Percentiles rank a stretch among this genome's conserved stretches.
Conservation (phyloP, 768 basidiomycete species). For the Chlorophyllum brunneum region DNA sequence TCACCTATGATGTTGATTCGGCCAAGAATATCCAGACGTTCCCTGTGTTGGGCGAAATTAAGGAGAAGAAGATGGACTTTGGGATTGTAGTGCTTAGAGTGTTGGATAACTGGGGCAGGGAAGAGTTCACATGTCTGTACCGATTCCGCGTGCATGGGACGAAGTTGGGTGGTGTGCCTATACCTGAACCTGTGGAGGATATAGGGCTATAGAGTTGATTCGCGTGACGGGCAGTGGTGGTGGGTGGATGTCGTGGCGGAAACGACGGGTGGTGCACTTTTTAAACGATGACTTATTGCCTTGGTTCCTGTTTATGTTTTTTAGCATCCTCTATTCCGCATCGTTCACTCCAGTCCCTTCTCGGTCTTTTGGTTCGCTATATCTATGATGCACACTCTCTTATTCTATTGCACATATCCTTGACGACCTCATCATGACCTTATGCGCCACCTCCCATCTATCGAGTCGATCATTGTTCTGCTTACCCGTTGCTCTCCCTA, state of each 20-base stretch:
- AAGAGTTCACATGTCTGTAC: conserved; percentile 86
- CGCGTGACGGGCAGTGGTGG: not conserved
- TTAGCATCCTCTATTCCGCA: not conserved
- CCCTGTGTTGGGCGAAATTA: conserved; percentile 64
- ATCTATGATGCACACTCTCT: not conserved
- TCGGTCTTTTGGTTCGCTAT: not conserved
- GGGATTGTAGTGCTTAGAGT: conserved; percentile 80
- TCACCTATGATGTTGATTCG: conserved; percentile 61
- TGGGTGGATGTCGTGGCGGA: not conserved
- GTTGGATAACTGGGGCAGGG: conserved; percentile 83
- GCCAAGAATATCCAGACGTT: conserved; percentile 74
- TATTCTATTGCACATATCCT: not conserved
- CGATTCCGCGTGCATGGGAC: conserved; percentile 78
- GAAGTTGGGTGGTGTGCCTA: conserved; percentile 37
- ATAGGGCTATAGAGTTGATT: not conserved
- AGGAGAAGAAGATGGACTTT: conserved; percentile 73
- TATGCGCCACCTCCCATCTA: not conserved
- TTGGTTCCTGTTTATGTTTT: conserved; percentile 11
- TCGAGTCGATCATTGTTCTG: not conserved
- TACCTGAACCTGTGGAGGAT: conserved; percentile 21
- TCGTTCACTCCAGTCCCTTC: conserved; percentile 5
- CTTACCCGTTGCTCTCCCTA: not conserved
- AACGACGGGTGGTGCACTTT: not conserved
- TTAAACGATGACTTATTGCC: conserved; percentile 10
- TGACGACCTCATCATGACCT: conserved; percentile 3